phyloP scores from a whole-genome alignment of 108 stramenopile species.

The Schizochytrium sp. region DNA sequence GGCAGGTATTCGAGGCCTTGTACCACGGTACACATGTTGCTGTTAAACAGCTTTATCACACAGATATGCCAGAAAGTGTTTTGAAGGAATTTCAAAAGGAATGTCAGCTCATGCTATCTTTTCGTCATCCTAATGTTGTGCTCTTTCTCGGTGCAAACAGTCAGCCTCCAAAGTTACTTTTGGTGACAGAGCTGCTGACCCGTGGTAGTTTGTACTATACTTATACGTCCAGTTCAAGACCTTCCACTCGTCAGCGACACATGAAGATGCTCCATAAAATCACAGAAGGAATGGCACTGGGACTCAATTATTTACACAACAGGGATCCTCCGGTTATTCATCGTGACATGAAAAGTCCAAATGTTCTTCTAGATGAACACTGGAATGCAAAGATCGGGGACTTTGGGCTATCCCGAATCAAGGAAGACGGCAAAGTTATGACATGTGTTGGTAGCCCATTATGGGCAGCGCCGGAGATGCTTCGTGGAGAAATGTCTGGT shows the following conservation, averaged over 20 bases:
- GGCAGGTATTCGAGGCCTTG: slow-evolving; percentile 26
- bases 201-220: slow-evolving; percentile 47
- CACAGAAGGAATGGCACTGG: slow-evolving; percentile 67
- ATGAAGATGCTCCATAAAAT: neutral
- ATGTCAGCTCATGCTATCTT: slow-evolving; percentile 63
- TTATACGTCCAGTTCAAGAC: slow-evolving; percentile 8
- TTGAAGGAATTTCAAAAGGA: slow-evolving; percentile 64
- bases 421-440: slow-evolving; percentile 69
- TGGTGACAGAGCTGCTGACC: slow-evolving; percentile 69
- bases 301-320: slow-evolving; percentile 71
- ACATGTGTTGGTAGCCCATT: slow-evolving; percentile 71
- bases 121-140: slow-evolving; percentile 72
- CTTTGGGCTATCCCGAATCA: slow-evolving; percentile 84
- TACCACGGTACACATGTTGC: slow-evolving; percentile 56
- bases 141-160: slow-evolving; percentile 65
- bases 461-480: slow-evolving; percentile 17
- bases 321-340: slow-evolving; percentile 71
- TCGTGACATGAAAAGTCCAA: slow-evolving; percentile 86
- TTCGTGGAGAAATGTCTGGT: neutral
- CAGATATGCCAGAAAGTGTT: neutral
- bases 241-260: neutral
- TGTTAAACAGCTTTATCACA: neutral
- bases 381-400: slow-evolving; percentile 88
- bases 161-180: slow-evolving; percentile 60
- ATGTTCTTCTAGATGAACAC: slow-evolving; percentile 86